Conservation (phyloP, 1,284 basidiomycete genomes). For the Boletellus dicymbophilus region DNA sequence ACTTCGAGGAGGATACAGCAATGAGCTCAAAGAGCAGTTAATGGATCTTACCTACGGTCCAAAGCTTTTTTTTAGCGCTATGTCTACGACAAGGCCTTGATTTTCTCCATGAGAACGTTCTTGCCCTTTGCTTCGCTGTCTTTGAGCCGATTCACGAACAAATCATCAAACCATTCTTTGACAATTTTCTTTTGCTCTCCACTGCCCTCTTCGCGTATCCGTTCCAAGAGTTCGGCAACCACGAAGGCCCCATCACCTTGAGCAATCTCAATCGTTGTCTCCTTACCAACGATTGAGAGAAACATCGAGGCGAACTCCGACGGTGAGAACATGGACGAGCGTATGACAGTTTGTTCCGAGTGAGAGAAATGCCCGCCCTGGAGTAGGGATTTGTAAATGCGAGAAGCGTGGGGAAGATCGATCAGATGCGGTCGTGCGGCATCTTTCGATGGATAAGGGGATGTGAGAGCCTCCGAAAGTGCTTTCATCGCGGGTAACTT, state of each 20-base stretch:
- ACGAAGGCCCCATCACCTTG: conserved; percentile 75
- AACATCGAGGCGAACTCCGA: conserved; percentile 59
- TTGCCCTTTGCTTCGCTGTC: conserved; percentile 4
- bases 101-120: background rate
- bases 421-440: conserved; percentile 60
- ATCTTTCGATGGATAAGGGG: conserved; percentile 56
- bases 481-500: conserved; percentile 63
- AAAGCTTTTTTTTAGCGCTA: background rate
- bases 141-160: conserved; percentile 11
- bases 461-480: conserved; percentile 56
- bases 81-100: conserved; percentile 3
- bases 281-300: conserved; percentile 56
- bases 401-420: conserved; percentile 77
- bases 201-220: conserved; percentile 47
- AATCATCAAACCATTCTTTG: conserved; percentile 55
- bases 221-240: conserved; percentile 74
- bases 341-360: conserved; percentile 51
- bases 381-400: conserved; percentile 83
- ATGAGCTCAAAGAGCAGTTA: no score
- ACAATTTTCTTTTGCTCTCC: conserved; percentile 42
- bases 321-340: conserved; percentile 52
- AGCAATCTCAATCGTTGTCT: conserved; percentile 61
- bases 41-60: no score
- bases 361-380: conserved; percentile 89
- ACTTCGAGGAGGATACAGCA: no score